These are phyloP conservation scores for Leersia perrieri DNA, from an alignment of 176 grass and related monocot species.

Conservation along the genomic window DNA sequence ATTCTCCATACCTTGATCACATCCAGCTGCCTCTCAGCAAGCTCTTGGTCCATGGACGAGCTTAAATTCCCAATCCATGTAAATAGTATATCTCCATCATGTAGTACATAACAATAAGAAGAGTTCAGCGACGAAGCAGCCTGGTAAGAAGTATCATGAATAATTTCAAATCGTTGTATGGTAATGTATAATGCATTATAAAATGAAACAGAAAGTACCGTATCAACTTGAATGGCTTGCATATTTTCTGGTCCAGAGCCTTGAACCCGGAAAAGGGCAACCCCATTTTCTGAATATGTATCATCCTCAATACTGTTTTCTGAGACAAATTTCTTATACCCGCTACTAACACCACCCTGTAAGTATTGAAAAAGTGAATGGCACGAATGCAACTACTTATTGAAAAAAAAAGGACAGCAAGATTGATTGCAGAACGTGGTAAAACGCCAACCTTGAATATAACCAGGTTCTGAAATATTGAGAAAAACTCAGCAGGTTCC, in stretches of 20 bases:
- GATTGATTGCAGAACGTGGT: constrained; percentile 11
- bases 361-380: constrained; percentile 16
- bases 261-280: constrained; percentile 89
- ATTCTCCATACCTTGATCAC: constrained; percentile 82
- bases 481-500: constrained; percentile 89
- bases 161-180: not conserved
- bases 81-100: constrained; percentile 83
- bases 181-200: not conserved
- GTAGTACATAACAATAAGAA: constrained; percentile 95
- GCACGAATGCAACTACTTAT: constrained; percentile 1
- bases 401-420: not conserved
- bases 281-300: constrained; percentile 85
- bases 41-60: constrained; percentile 86
- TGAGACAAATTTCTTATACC: constrained; percentile 76
- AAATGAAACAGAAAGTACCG: constrained; percentile 44
- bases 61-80: constrained; percentile 91
- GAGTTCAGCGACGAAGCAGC: constrained; percentile 87
- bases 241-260: constrained; percentile 99
- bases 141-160: constrained; percentile 54
- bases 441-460: constrained; percentile 74
- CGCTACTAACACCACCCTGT: constrained; percentile 89
- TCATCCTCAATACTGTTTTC: constrained; percentile 64
- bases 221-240: constrained; percentile 99
- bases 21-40: constrained; percentile 94
- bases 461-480: constrained; percentile 93